Conservation (phyloP, 805 yeast species). For the Scheffersomyces stipitis region DNA sequence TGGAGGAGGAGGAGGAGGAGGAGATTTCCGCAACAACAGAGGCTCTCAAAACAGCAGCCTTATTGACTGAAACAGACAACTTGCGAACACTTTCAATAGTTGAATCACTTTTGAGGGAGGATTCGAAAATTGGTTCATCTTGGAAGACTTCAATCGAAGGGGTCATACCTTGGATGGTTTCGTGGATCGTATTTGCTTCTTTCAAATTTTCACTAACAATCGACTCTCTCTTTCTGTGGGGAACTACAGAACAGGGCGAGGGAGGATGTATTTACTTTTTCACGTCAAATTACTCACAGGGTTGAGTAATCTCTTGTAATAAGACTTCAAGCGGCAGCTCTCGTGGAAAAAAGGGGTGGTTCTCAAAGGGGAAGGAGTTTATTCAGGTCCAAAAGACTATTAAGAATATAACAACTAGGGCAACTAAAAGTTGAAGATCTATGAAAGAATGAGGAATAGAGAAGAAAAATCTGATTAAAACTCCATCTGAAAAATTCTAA, state of each 20-base stretch:
- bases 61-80: neutral
- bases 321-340: constrained; percentile 47
- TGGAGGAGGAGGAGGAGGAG: neutral
- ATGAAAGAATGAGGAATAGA: neutral
- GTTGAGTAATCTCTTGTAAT: constrained; percentile 28
- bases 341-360: constrained; percentile 22
- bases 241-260: constrained; percentile 6
- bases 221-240: constrained; percentile 3
- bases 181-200: neutral
- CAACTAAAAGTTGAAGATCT: neutral
- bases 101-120: neutral
- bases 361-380: neutral
- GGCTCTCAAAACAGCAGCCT: neutral
- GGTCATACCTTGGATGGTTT: constrained; percentile 17
- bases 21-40: neutral
- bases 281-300: constrained; percentile 26
- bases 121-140: constrained; percentile 8
- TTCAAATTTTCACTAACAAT: neutral
- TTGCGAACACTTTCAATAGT: neutral
- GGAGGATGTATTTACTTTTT: constrained; percentile 6
- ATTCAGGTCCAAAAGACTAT: constrained; percentile 5
- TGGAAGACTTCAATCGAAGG: constrained; percentile 16
- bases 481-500: no score
- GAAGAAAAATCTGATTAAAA: neutral
- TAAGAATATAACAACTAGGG: neutral